Base-by-base conservation (phyloP, 495 filamentous ascomycete species). In the Neurospora tetrasperma region DNA sequence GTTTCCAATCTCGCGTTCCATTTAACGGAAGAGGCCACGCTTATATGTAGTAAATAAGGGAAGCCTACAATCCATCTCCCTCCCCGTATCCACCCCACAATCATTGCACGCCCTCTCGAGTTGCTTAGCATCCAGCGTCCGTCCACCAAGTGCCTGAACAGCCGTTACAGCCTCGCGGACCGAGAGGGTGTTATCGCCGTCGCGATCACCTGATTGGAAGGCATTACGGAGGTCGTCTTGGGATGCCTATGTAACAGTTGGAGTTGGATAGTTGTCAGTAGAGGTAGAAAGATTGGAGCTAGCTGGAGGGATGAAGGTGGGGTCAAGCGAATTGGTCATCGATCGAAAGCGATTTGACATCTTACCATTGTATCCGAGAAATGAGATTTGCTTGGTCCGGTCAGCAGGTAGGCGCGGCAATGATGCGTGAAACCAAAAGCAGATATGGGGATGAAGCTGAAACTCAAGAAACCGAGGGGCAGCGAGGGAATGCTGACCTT, bases 21-120 rank as follows among this genome's bases (percentile, higher is more conserved):
- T 44, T 2, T 8, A 7, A 44, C 43, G 27, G 27, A 31, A 3
- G 42, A 18, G 16, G 16, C 42, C 42, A n/a, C 42, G 43, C 7
- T n/a, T 44, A 16, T 44, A 23, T 23, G 23, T 23, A n/a, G 43
- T n/a, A 11, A 48, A 23, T 12, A 69, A 23, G 38, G 10, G 35
- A n/a, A 31, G 66, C 75, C 72, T 59, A 76, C 75, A 74, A 42
- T 74, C 73, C 75, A 76, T 76, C 66, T 76, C 73, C n/a, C 71
- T 70, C 40, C 70, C 54, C 3, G 69, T 74, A 20, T 44, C 39
- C 42, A 76, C 68, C 9, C 73, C 70, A 71, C 75, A 74, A 23
- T 42, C 70, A 31, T 48, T 31, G 42, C 75, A 76, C 2, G 70
- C 75, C 46, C 66, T 70, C 38, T 76, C 48, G 6, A 76, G 66